phyloP scores from a whole-genome alignment of 1,284 basidiomycete species.

The Prillingera fragicola region DNA sequence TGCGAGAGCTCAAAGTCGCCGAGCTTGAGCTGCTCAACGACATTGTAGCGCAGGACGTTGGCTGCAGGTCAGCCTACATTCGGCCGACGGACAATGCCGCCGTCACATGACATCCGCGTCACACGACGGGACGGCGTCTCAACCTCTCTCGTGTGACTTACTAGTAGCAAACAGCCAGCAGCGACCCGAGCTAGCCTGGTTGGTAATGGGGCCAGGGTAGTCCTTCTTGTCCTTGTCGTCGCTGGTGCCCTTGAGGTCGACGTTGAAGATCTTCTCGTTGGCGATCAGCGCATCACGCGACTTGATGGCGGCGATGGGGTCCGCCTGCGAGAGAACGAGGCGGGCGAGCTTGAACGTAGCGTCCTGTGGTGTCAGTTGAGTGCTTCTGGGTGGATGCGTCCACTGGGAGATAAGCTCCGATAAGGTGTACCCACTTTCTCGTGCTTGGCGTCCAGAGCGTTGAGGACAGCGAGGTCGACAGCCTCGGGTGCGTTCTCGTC shows the following conservation, averaged over 20 bases:
- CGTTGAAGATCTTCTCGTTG: constrained; percentile 79
- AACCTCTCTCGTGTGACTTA: too few species aligned
- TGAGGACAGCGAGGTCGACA: constrained; percentile 57
- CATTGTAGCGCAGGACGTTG: constrained; percentile 74
- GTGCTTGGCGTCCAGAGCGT: constrained; percentile 61
- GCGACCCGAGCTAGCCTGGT: constrained; percentile 78
- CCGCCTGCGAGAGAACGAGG: constrained; percentile 68
- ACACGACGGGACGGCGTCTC: too few species aligned
- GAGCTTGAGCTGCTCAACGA: constrained; percentile 79
- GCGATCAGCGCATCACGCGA: constrained; percentile 60
- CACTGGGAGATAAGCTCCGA: too few species aligned
- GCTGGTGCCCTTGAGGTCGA: constrained; percentile 60
- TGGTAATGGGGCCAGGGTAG: constrained; percentile 66
- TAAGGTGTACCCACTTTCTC: constrained; percentile 41
- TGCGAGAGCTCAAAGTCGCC: constrained; percentile 85
- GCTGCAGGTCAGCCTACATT: constrained; percentile 30
- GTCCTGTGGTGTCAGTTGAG: constrained; percentile 32
- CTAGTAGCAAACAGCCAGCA: constrained; percentile 93
- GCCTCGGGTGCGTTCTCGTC: constrained; percentile 2
- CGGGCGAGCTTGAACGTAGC: constrained; percentile 70
- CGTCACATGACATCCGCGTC: too few species aligned
- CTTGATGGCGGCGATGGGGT: constrained; percentile 63
- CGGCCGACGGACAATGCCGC: too few species aligned
- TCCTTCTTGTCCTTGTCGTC: constrained; percentile 24
- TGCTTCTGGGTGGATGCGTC: too few species aligned